These are phyloP conservation scores for Bathelium albidoporum DNA, from an alignment of 495 filamentous ascomycete genomes.

Conservation along the genomic window DNA sequence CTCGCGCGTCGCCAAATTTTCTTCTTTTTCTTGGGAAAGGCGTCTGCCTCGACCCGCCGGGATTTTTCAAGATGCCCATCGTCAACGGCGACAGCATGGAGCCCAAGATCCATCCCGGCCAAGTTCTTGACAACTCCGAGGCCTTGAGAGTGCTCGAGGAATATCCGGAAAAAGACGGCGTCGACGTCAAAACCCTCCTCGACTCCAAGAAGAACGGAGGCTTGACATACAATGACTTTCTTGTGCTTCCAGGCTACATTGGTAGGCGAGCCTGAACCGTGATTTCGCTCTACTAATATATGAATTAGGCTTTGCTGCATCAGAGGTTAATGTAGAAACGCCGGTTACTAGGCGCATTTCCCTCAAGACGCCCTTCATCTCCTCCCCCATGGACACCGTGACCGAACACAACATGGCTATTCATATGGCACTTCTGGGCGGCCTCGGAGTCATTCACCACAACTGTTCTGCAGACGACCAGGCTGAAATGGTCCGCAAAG, in stretches of 20 bases:
- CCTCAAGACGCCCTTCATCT: slow-evolving; percentile 88
- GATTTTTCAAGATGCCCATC: slow-evolving; percentile 53
- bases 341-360: slow-evolving; percentile 88
- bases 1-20: background rate
- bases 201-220: slow-evolving; percentile 82
- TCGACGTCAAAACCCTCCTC: slow-evolving; percentile 70
- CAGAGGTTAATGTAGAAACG: slow-evolving; percentile 77
- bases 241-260: slow-evolving; percentile 57
- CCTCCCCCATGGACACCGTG: slow-evolving; percentile 98
- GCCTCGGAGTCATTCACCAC: slow-evolving; percentile 96
- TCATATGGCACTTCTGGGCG: slow-evolving; percentile 93
- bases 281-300: slow-evolving; percentile 7
- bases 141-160: slow-evolving; percentile 71
- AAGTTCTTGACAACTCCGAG: slow-evolving; percentile 44
- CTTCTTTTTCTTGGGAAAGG: slow-evolving; percentile 50
- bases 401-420: slow-evolving; percentile 99
- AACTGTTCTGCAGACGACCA: slow-evolving; percentile 93
- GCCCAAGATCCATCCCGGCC: slow-evolving; percentile 26
- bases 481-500: slow-evolving; percentile 97
- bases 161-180: slow-evolving; percentile 68
- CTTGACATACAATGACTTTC: slow-evolving; percentile 75
- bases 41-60: slow-evolving; percentile 41
- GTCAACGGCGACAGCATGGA: slow-evolving; percentile 49
- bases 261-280: slow-evolving; percentile 33
- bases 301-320: slow-evolving; percentile 69